These are phyloP conservation scores for Phytophthora ramorum DNA, from an alignment of 352 stramenopile genomes.

Conservation along the genomic window DNA sequence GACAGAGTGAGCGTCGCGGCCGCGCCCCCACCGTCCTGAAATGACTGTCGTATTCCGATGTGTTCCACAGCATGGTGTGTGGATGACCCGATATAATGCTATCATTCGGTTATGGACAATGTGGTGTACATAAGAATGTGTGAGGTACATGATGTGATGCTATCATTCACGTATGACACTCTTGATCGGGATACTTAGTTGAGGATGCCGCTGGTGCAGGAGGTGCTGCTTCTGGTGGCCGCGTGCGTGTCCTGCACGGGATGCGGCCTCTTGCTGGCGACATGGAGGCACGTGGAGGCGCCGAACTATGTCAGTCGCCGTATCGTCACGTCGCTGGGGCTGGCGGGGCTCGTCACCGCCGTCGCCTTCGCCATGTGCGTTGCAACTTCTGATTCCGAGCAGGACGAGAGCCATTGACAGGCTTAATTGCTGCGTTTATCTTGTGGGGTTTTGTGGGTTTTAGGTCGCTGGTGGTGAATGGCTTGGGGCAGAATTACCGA, in stretches of 20 bases:
- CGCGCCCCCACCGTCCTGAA: slow-evolving; percentile 4
- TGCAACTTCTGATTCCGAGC: slow-evolving; percentile 3
- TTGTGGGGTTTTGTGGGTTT: background rate
- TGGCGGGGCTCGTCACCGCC: slow-evolving; percentile 65
- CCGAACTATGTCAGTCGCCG: slow-evolving; percentile 76
- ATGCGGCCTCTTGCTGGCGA: slow-evolving; percentile 73
- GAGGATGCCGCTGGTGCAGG: slow-evolving; percentile 43
- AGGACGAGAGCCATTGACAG: background rate
- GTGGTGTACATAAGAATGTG: too few relatives aligned
- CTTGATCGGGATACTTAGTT: slow-evolving; percentile 1
- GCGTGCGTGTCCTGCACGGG: slow-evolving; percentile 70
- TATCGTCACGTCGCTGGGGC: slow-evolving; percentile 74
- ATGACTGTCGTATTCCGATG: background rate
- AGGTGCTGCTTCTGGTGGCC: slow-evolving; percentile 59
- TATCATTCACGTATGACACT: slow-evolving; percentile 6
- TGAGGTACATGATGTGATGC: slow-evolving; percentile 9
- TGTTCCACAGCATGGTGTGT: background rate
- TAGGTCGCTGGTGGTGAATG: slow-evolving; percentile 72
- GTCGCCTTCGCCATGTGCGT: slow-evolving; percentile 70
- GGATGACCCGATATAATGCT: too few relatives aligned
- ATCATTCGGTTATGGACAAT: too few relatives aligned
- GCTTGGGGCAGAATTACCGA: slow-evolving; percentile 48
- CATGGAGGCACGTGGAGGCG: slow-evolving; percentile 68
- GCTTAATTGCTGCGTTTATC: slow-evolving; percentile 1
- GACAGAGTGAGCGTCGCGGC: slow-evolving; percentile 20